phyloP scores from a whole-genome alignment of 306 rosid species.

The Acacia confusa region DNA sequence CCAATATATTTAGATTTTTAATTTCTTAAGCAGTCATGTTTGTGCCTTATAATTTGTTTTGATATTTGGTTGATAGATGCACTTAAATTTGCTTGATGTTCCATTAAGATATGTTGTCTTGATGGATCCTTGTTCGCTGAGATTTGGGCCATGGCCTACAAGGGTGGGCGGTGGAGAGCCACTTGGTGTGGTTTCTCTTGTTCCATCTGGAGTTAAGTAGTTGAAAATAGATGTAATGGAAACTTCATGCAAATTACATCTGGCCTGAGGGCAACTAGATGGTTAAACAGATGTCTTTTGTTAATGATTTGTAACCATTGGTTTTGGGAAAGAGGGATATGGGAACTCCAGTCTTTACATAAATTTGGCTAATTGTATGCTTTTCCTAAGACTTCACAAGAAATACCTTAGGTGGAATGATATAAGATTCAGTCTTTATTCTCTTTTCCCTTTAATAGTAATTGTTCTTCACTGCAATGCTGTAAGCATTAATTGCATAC shows the following conservation, averaged over 20 bases:
- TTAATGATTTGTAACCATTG: too few species aligned
- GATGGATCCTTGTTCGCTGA: neutral
- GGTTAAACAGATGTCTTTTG: neutral
- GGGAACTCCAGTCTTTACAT: neutral
- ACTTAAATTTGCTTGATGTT: neutral
- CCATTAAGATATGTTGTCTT: slow-evolving; percentile 5
- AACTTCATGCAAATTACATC: neutral
- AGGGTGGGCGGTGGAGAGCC: neutral
- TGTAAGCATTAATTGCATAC: neutral
- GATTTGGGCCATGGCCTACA: neutral
- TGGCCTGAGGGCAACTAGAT: neutral
- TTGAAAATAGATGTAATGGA: neutral
- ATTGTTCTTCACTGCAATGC: neutral
- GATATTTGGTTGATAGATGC: neutral
- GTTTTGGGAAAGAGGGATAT: neutral
- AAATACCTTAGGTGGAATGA: neutral
- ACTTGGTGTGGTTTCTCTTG: neutral
- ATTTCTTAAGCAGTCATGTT: slow-evolving; percentile 6
- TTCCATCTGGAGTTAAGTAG: neutral
- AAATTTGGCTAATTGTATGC: neutral
- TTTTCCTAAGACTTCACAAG: neutral
- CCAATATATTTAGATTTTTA: neutral
- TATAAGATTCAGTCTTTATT: slow-evolving; percentile 3
- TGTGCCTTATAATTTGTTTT: slow-evolving; percentile 5
- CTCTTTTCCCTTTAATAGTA: neutral